Conservation (phyloP, 352 stramenopile genomes). For the Phytophthora pini region DNA sequence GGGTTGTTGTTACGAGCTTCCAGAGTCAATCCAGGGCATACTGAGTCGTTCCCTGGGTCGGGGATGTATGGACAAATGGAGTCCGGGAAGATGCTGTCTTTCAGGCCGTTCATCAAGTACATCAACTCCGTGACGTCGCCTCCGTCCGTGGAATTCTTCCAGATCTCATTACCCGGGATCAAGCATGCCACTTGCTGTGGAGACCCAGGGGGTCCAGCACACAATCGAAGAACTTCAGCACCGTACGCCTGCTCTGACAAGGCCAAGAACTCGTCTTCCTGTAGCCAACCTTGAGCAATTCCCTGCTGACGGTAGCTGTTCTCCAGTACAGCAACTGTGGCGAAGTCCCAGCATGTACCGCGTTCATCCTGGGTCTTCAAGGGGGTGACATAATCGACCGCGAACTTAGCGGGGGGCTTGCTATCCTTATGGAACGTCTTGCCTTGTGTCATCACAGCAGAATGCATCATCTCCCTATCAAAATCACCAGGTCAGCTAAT, state of each 20-base stretch:
- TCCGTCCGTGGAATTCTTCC: constrained; percentile 33
- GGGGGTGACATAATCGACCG: constrained; percentile 54
- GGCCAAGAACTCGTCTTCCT: constrained; percentile 41
- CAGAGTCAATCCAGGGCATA: no score
- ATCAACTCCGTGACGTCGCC: constrained; percentile 48
- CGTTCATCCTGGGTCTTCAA: constrained; percentile 77
- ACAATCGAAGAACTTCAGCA: constrained; percentile 65
- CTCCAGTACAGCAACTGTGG: constrained; percentile 64
- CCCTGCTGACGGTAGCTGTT: constrained; percentile 72
- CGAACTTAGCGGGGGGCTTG: constrained; percentile 63
- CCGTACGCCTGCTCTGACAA: constrained; percentile 52
- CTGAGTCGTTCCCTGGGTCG: no score
- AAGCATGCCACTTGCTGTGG: constrained; percentile 68
- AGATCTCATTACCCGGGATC: constrained; percentile 66
- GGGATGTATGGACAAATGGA: no score
- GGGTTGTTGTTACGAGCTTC: no score
- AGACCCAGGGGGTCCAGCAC: constrained; percentile 49
- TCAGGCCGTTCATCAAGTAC: constrained; percentile 60
- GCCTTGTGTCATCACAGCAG: constrained; percentile 24
- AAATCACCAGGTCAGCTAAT: background rate
- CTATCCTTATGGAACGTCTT: constrained; percentile 16
- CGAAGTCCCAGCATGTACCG: constrained; percentile 78
- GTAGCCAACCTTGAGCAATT: constrained; percentile 57
- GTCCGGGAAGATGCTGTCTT: no score
- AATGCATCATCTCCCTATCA: constrained; percentile 35